Percentiles rank a stretch among this genome's conserved stretches.
Evolutionary conservation across 2,329 filamentous ascomycete species (phyloP).

Genomic region (Setomelanomma holmii): DNA sequence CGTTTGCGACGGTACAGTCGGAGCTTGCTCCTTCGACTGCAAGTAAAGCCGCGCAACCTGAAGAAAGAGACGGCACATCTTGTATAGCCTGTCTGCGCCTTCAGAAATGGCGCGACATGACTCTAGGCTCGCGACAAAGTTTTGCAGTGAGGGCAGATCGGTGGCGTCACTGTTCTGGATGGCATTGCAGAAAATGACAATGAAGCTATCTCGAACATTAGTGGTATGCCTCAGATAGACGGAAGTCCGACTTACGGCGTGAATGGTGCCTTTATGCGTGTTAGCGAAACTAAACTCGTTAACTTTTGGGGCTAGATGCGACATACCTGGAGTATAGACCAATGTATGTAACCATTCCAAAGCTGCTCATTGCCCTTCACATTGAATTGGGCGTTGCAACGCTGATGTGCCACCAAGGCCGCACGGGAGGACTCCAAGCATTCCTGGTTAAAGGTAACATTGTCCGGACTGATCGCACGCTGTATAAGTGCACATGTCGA

Average conservation of each 20-base stretch:
- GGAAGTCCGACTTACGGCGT: constrained; percentile 43
- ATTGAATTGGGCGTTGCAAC: constrained; percentile 40
- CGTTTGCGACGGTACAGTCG: constrained; percentile 3
- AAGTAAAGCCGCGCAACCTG: constrained; percentile 69
- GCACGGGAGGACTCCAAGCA: constrained; percentile 42
- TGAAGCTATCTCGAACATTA: constrained; percentile 42
- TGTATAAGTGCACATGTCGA: constrained; percentile 43
- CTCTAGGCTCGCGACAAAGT: constrained; percentile 65
- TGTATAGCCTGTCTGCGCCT: constrained; percentile 66
- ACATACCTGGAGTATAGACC: constrained; percentile 31
- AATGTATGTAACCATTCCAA: constrained; percentile 47
- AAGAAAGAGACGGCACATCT: constrained; percentile 68
- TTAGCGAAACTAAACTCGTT: constrained; percentile 27
- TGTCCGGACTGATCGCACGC: constrained; percentile 40
- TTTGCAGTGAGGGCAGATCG: constrained; percentile 63
- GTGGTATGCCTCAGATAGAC: not conserved
- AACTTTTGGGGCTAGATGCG: constrained; percentile 6
- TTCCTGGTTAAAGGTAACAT: constrained; percentile 38
- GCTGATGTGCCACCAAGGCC: constrained; percentile 39
- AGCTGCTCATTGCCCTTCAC: constrained; percentile 39
- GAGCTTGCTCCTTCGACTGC: constrained; percentile 62
- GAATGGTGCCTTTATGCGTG: constrained; percentile 53
- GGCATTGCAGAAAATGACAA: constrained; percentile 57
- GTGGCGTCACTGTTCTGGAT: constrained; percentile 60
- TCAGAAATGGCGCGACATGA: constrained; percentile 62